Evolutionary conservation across 768 basidiomycete genomes (phyloP).

Genomic region (Leccinum broughii): DNA sequence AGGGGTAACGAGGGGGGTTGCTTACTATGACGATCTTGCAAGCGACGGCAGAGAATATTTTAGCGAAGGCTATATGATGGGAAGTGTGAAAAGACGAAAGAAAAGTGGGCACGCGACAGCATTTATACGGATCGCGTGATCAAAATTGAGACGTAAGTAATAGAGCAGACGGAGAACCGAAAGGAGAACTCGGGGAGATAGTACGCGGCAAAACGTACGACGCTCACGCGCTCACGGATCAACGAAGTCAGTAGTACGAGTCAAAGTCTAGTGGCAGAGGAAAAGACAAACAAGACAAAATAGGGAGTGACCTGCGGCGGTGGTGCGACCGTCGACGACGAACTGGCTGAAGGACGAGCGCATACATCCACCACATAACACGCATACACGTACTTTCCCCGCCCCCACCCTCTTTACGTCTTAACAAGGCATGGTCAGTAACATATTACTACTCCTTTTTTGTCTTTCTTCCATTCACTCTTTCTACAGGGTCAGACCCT

Average conservation of each 20-base stretch:
- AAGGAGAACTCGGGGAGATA: conserved; percentile 14
- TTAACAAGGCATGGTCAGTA: conserved; percentile 32
- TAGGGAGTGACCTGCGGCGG: conserved; percentile 14
- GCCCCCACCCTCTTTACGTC: conserved; percentile 25
- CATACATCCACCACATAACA: conserved; percentile 9
- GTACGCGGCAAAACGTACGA: conserved; percentile 3
- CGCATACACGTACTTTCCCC: conserved; percentile 5
- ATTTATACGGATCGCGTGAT: conserved; percentile 22
- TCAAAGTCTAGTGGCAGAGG: conserved; percentile 5
- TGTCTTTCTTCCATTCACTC: conserved; percentile 8
- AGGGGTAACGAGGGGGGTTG: background rate
- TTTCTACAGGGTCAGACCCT: conserved; percentile 77
- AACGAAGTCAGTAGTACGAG: background rate
- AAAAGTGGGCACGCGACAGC: conserved; percentile 27
- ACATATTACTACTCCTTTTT: conserved; percentile 3
- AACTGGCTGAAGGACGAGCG: conserved; percentile 4
- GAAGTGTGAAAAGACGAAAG: background rate
- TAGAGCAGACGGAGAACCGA: conserved; percentile 11
- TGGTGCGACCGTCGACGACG: conserved; percentile 9
- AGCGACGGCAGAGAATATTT: background rate
- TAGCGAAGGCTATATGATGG: background rate
- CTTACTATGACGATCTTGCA: background rate
- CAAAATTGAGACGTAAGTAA: conserved; percentile 6
- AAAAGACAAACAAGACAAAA: conserved; percentile 37
- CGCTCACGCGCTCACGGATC: background rate